Conservation (phyloP, 176 grass and related monocot species). For the Musa schizocarpa region DNA sequence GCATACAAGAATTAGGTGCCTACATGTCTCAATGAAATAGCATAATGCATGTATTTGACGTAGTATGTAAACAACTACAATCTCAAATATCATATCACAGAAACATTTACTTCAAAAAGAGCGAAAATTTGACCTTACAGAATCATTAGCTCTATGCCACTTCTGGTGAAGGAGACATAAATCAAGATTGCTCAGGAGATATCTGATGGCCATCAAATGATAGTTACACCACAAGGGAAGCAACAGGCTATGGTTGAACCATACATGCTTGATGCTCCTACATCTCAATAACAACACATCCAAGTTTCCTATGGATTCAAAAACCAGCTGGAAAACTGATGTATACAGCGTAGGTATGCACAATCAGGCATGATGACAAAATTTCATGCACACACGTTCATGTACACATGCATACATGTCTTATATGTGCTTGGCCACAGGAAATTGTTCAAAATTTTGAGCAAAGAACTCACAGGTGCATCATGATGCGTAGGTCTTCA, state of each 20-base stretch:
- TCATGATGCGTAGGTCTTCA: constrained; percentile 73
- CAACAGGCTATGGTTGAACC: not conserved
- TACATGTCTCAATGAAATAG: no score
- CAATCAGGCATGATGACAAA: no score
- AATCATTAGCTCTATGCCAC: not conserved
- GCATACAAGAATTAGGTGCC: no score
- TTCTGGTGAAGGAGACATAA: not conserved
- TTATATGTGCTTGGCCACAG: not conserved
- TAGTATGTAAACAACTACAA: no score
- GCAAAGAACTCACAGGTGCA: constrained; percentile 32
- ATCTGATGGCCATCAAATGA: not conserved
- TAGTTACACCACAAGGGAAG: not conserved
- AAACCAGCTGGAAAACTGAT: not conserved
- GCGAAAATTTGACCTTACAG: not conserved
- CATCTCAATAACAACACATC: not conserved
- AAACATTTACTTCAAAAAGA: no score
- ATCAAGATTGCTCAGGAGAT: not conserved
- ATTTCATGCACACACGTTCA: not conserved
- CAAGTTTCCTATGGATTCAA: not conserved
- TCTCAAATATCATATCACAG: no score
- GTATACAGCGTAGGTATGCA: not conserved
- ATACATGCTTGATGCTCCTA: no score
- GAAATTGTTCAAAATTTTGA: constrained; percentile 3
- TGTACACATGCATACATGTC: not conserved
- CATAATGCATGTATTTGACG: no score